Conservation (phyloP, 2,329 filamentous ascomycete genomes). For the Claviceps fusiformis region DNA sequence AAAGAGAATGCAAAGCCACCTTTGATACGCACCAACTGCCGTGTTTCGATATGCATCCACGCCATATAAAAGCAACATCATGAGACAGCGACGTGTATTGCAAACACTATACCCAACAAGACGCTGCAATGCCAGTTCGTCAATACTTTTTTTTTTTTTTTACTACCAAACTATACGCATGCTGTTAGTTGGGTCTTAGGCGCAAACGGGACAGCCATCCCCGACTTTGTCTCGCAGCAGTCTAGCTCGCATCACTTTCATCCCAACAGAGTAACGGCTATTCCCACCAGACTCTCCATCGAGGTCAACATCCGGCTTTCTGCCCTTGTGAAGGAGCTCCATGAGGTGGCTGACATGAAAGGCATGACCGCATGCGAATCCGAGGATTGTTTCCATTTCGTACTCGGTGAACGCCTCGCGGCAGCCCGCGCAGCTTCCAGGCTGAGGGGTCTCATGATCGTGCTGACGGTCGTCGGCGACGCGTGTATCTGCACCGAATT, state of each 20-base stretch:
- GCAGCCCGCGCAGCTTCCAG: conserved; percentile 48
- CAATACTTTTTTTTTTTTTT: background rate
- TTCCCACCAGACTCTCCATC: conserved; percentile 27
- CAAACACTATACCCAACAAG: background rate
- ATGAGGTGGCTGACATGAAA: conserved; percentile 66
- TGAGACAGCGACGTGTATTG: background rate
- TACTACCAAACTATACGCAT: background rate
- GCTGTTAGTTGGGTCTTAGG: background rate
- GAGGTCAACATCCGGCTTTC: conserved; percentile 32
- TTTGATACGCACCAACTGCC: background rate
- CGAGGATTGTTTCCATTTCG: conserved; percentile 60
- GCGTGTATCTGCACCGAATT: conserved; percentile 1
- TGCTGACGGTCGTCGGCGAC: conserved; percentile 4
- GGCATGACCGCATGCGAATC: conserved; percentile 71
- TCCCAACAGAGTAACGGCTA: conserved; percentile 54
- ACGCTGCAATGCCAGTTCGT: background rate
- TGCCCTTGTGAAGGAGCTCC: conserved; percentile 32
- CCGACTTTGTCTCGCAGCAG: conserved; percentile 58
- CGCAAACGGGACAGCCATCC: conserved; percentile 50
- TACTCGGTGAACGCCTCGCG: conserved; percentile 41
- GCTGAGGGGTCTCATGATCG: conserved; percentile 22
- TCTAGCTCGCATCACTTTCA: conserved; percentile 78
- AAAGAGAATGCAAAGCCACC: background rate
- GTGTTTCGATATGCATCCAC: background rate
- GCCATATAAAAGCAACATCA: background rate